phyloP scores from a whole-genome alignment of 441 rosid species.

The Theobroma grandiflorum region DNA sequence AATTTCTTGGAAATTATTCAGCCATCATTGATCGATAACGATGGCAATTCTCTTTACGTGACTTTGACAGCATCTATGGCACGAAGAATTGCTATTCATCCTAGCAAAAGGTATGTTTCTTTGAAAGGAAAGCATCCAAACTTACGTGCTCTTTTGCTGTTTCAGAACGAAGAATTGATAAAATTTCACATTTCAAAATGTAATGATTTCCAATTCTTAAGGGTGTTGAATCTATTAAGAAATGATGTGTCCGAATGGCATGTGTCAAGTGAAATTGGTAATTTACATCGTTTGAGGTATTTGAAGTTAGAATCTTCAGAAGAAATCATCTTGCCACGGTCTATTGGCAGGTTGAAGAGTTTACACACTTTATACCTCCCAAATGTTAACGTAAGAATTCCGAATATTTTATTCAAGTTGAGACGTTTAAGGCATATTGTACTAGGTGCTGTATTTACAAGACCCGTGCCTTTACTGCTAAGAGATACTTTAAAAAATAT shows the following conservation, averaged over 20 bases:
- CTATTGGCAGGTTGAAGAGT: not conserved
- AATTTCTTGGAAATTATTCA: not conserved
- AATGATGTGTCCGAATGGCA: not conserved
- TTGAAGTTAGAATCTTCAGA: not conserved
- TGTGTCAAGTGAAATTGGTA: not conserved
- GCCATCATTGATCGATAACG: not conserved
- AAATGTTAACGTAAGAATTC: not conserved
- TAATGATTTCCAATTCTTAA: not conserved
- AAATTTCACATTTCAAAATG: too few relatives aligned
- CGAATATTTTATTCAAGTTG: not conserved
- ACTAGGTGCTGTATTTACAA: not conserved
- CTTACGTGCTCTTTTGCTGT: not conserved
- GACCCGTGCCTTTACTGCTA: too few relatives aligned
- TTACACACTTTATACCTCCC: not conserved
- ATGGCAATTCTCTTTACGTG: not conserved
- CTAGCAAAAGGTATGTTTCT: not conserved
- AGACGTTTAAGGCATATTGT: not conserved
- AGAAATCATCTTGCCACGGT: not conserved
- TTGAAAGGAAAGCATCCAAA: not conserved
- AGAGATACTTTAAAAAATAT: not conserved
- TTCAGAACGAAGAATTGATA: not conserved
- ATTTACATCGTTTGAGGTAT: not conserved
- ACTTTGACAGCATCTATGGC: not conserved
- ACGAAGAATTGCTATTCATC: not conserved
- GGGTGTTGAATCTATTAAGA: not conserved